Percentiles rank a stretch among this genome's conserved stretches.
phyloP scores from a whole-genome alignment of 2,329 filamentous ascomycete genomes.

The Calycina marina region DNA sequence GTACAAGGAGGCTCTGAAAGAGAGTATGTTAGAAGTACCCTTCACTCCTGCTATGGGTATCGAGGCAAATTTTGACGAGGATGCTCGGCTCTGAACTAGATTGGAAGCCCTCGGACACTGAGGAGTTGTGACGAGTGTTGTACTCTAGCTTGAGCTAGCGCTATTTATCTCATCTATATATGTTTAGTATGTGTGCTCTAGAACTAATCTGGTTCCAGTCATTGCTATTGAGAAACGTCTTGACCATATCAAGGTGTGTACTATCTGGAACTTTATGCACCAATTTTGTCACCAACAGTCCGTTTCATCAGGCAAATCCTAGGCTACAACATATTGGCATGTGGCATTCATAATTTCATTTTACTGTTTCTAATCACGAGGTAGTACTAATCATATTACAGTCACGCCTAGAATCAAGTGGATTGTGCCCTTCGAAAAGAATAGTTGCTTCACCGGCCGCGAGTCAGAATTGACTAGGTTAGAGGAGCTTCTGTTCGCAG shows the following conservation, averaged over 20 bases:
- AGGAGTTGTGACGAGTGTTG: too few species aligned
- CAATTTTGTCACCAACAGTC: too few species aligned
- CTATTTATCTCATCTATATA: too few species aligned
- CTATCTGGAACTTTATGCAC: too few species aligned
- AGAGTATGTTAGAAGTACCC: not conserved
- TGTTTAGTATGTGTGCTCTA: too few species aligned
- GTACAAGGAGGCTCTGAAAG: conserved; percentile 2
- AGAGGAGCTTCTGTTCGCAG: conserved; percentile 8
- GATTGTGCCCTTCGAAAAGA: not conserved
- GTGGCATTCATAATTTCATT: not conserved
- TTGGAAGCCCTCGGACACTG: not conserved
- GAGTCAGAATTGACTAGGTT: not conserved
- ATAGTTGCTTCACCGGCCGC: not conserved
- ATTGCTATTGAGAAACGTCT: too few species aligned
- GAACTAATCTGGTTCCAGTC: too few species aligned
- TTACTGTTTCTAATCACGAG: not conserved
- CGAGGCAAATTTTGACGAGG: not conserved
- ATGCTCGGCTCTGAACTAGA: too few species aligned
- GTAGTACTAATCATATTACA: not conserved
- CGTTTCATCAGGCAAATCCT: too few species aligned
- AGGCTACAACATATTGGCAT: too few species aligned
- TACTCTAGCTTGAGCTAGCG: too few species aligned
- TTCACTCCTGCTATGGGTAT: not conserved
- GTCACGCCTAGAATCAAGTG: not conserved
- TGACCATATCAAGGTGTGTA: too few species aligned